Conservation (phyloP, 805 yeast genomes). For the Wickerhamiella cacticola region DNA sequence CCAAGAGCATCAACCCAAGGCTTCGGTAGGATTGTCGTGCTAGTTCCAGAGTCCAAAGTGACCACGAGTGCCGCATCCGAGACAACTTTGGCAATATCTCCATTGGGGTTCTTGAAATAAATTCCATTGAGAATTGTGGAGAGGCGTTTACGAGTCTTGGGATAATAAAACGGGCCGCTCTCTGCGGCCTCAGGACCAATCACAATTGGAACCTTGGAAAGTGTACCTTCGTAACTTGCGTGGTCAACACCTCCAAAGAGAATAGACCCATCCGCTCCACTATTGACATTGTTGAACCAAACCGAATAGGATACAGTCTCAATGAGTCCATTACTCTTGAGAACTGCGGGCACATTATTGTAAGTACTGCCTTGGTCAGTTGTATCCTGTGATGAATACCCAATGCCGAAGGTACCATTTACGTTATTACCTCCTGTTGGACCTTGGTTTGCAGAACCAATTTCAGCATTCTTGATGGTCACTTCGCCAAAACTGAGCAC, state of each 20-base stretch:
- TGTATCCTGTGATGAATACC: slow-evolving; percentile 26
- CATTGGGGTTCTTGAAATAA: background rate
- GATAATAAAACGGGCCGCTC: background rate
- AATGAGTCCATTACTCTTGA: slow-evolving; percentile 34
- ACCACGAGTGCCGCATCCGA: slow-evolving; percentile 10
- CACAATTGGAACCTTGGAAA: slow-evolving; percentile 27
- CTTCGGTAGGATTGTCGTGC: slow-evolving; percentile 20
- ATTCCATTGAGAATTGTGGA: slow-evolving; percentile 4
- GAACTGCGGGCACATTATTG: slow-evolving; percentile 26
- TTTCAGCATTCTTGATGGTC: slow-evolving; percentile 40
- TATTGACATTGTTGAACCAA: slow-evolving; percentile 29
- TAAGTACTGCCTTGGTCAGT: slow-evolving; percentile 15
- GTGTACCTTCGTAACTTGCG: slow-evolving; percentile 41
- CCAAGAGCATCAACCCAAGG: slow-evolving; percentile 15
- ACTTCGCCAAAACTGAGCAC: slow-evolving; percentile 39
- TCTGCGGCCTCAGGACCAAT: background rate
- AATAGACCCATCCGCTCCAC: slow-evolving; percentile 25
- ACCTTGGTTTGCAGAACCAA: slow-evolving; percentile 60
- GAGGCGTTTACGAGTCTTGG: background rate
- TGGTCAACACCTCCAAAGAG: slow-evolving; percentile 62
- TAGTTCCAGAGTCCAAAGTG: slow-evolving; percentile 18
- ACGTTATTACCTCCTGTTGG: slow-evolving; percentile 30
- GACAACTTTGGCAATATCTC: background rate
- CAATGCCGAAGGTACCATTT: slow-evolving; percentile 27
- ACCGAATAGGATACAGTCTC: slow-evolving; percentile 35